Evolutionary conservation across 2,329 filamentous ascomycete genomes (phyloP), one percentile per base, ranked within the genome.

Genomic region (Pyrenochaeta sp.): DNA sequence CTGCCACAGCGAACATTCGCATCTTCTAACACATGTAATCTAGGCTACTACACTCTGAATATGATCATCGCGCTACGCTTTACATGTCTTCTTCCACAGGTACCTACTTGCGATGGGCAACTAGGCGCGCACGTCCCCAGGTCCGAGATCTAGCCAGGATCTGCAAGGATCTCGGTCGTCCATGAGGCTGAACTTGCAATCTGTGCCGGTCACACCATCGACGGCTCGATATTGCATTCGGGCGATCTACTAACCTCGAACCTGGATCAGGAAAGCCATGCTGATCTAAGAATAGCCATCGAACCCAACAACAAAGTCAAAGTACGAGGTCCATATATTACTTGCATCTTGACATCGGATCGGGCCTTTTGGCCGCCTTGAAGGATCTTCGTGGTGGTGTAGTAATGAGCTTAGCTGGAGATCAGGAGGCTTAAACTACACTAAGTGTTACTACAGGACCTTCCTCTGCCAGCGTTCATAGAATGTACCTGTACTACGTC

Each of bases 161-260:
- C 45, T 48, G 6, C 25, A 44, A 25, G 24, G 30, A 57, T 44
- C 52, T 54, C 30, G 28, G 30, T 52, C 45, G 28, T 46, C 19
- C 32, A 43, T 68, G 66, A 68, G 66, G 66, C 68, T 71, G 67
- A 72, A 54, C n/a, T 44, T 30, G 32, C 45, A 68, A 65, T 60
- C 56, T 56, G 56, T 34, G 32, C 51, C 34, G 34, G 58, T 55
- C 51, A 44, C 50, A 58, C 55, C 61, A 66, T 64, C 49, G 52
- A 54, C 66, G 64, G 65, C 56, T 58, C 49, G 59, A 71, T 66
- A 72, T 68, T 71, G 43, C 54, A 40, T 22, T 28, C 28, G 40
- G 45, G 42, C 42, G 54, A 56, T 60, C 55, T 51, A 25, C 13
- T 8, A 24, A 48, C 44, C 48, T 59, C 22, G 47, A 61, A 50